Conservation (phyloP, 305 asterid genomes). For the Striga hermonthica region DNA sequence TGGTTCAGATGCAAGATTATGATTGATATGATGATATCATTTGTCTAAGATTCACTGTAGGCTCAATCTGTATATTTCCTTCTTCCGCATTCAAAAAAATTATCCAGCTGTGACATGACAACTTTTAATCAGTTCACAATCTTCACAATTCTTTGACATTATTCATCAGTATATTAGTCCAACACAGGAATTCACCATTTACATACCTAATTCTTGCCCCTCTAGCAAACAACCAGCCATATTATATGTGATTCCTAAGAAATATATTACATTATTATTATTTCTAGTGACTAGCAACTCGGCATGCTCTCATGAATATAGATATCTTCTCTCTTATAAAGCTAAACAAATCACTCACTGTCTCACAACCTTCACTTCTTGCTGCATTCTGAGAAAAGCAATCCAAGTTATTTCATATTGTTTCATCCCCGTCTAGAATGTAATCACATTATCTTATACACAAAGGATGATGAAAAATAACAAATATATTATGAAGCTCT, state of each 20-base stretch:
- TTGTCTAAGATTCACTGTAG: slow-evolving; percentile 1
- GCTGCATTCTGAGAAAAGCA: neutral
- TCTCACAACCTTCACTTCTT: neutral
- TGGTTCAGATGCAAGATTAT: neutral
- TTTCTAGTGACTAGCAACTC: neutral
- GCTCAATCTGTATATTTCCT: neutral
- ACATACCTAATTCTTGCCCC: neutral
- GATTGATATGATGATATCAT: neutral
- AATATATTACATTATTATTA: no score
- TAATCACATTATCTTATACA: neutral
- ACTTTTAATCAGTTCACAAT: neutral
- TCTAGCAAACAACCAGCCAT: neutral
- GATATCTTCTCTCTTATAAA: neutral
- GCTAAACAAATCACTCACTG: neutral
- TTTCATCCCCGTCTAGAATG: neutral
- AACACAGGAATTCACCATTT: neutral
- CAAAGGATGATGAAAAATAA: slow-evolving; percentile 1
- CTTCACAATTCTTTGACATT: neutral
- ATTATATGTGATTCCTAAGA: no score
- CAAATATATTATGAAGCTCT: neutral
- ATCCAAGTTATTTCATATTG: neutral
- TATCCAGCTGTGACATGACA: neutral
- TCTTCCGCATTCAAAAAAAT: neutral
- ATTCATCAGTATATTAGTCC: neutral
- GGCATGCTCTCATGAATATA: neutral